Evolutionary conservation across 257 asterid species (phyloP).

Genomic region (Gentiana dahurica): DNA sequence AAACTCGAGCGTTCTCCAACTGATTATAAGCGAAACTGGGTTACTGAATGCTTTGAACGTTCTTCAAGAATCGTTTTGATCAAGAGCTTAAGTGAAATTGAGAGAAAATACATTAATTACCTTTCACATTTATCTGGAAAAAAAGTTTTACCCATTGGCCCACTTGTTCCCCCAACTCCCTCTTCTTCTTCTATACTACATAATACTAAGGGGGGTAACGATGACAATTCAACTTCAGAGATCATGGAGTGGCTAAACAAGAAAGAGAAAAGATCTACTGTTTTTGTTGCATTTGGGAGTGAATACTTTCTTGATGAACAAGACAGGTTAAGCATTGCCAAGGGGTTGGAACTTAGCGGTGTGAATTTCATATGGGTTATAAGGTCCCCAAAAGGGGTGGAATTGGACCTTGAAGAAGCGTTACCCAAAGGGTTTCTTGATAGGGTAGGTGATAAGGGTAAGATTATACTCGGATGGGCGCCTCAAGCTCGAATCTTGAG

Average conservation of each 20-base stretch:
- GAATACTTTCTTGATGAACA: conserved; percentile 30
- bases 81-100: conserved; percentile 31
- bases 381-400: conserved; percentile 32
- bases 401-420: conserved; percentile 11
- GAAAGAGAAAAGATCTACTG: conserved; percentile 17
- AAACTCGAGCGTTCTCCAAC: neutral
- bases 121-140: conserved; percentile 14
- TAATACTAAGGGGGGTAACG: neutral
- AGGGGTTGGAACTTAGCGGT: conserved; percentile 29
- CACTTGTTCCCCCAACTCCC: conserved; percentile 21
- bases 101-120: conserved; percentile 25
- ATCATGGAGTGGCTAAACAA: conserved; percentile 20
- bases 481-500: conserved; percentile 28
- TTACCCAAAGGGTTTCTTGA: conserved; percentile 31
- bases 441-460: neutral
- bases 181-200: neutral
- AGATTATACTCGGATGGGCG: neutral
- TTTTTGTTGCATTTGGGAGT: conserved; percentile 42
- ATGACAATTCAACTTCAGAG: neutral
- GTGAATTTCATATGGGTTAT: conserved; percentile 40
- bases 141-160: conserved; percentile 31
- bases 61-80: conserved; percentile 18
- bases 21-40: neutral
- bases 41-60: neutral
- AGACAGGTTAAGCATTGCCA: conserved; percentile 26